Conservation (phyloP, 1,284 basidiomycete species). For the Puccinia coronata region DNA sequence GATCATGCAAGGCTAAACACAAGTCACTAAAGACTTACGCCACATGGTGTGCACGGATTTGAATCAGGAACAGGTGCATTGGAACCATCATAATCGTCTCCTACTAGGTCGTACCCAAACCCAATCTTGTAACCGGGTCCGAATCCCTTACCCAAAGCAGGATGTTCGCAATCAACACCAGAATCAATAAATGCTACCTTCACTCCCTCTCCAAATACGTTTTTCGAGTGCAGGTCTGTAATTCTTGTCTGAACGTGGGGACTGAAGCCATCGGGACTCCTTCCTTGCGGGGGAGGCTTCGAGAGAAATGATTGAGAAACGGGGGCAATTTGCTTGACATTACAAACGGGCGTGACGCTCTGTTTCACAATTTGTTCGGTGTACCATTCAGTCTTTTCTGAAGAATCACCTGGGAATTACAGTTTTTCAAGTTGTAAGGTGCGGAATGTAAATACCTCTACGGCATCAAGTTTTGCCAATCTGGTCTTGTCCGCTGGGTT, state of each 20-base stretch:
- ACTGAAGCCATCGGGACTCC: constrained; percentile 3
- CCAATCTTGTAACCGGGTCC: constrained; percentile 68
- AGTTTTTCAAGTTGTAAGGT: not conserved
- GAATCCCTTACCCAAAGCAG: constrained; percentile 67
- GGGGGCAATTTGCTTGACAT: not conserved
- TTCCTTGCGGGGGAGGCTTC: not conserved
- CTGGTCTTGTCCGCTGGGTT: not conserved
- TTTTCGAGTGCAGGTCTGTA: constrained; percentile 58
- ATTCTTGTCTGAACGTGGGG: constrained; percentile 65
- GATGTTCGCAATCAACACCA: constrained; percentile 67
- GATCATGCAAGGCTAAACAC: too few species aligned
- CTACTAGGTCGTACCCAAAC: constrained; percentile 65
- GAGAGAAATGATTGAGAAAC: not conserved
- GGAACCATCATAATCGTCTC: not conserved
- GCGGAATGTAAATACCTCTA: constrained; percentile 14
- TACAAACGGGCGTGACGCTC: constrained; percentile 28
- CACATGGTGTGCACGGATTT: constrained; percentile 36
- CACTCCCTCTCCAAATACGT: constrained; percentile 31
- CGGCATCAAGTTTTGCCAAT: not conserved
- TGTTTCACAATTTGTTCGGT: constrained; percentile 15
- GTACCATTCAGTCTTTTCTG: not conserved
- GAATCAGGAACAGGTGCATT: not conserved
- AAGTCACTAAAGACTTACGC: not conserved
- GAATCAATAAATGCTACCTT: constrained; percentile 56
- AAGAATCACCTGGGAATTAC: too few species aligned